Evolutionary conservation across 768 basidiomycete genomes (phyloP).

Genomic region (Leccinum sublutescens): DNA sequence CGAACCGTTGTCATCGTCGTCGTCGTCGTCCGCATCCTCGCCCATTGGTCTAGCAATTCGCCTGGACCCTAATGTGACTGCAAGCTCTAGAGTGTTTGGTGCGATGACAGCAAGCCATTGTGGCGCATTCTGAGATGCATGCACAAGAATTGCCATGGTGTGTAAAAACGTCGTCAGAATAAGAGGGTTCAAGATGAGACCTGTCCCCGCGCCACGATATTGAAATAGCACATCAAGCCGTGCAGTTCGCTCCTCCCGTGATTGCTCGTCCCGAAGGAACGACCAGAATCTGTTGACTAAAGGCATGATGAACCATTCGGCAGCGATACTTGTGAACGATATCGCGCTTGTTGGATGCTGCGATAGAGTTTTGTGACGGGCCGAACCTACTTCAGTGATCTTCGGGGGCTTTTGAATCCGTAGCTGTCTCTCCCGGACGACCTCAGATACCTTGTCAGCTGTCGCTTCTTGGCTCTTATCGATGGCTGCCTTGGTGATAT

Average conservation of each 20-base stretch:
- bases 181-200: slow-evolving; percentile 76
- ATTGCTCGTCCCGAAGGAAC: slow-evolving; percentile 84
- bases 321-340: slow-evolving; percentile 70
- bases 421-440: slow-evolving; percentile 74
- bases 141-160: slow-evolving; percentile 75
- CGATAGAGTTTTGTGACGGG: slow-evolving; percentile 18
- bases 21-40: slow-evolving; percentile 24
- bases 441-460: slow-evolving; percentile 53
- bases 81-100: slow-evolving; percentile 81
- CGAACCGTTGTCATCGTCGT: slow-evolving; percentile 24
- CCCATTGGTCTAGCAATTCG: slow-evolving; percentile 48
- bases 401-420: slow-evolving; percentile 52
- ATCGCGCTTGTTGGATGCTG: slow-evolving; percentile 13
- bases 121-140: slow-evolving; percentile 76
- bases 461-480: slow-evolving; percentile 56
- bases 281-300: slow-evolving; percentile 93
- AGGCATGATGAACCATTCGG: slow-evolving; percentile 86
- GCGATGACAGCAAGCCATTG: slow-evolving; percentile 81
- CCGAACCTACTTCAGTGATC: slow-evolving; percentile 42
- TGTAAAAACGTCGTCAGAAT: slow-evolving; percentile 73
- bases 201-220: slow-evolving; percentile 75
- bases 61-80: slow-evolving; percentile 71
- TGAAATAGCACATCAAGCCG: slow-evolving; percentile 50
- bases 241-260: slow-evolving; percentile 68
- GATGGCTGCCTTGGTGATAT: slow-evolving; percentile 61